A percentile compares a stretch with the other conserved stretches of the same genome.
Conservation (phyloP, 495 filamentous ascomycete species). For the Xylaria sp. region DNA sequence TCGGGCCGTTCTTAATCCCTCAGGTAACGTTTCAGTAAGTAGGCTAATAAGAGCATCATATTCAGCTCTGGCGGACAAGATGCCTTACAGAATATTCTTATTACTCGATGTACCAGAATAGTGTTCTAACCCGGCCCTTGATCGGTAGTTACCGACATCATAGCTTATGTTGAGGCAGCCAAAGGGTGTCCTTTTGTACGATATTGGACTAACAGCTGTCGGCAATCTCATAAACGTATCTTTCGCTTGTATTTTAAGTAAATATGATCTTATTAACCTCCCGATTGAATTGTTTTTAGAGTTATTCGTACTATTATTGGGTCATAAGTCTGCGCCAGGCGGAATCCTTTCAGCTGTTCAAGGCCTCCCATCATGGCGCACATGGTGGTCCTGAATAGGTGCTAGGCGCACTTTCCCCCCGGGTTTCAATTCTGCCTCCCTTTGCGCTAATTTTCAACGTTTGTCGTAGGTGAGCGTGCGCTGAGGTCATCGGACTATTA, state of each 20-base stretch:
- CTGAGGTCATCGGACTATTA: slow-evolving; percentile 16
- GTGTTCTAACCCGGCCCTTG: not conserved
- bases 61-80: not conserved
- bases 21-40: not conserved
- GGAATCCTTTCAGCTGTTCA: slow-evolving; percentile 12
- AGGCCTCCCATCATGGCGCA: not conserved
- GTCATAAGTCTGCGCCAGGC: not conserved
- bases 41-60: slow-evolving; percentile 17
- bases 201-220: not conserved
- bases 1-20: slow-evolving; percentile 7
- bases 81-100: not conserved
- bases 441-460: not conserved
- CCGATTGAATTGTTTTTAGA: slow-evolving; percentile 1
- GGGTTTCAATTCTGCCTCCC: not conserved
- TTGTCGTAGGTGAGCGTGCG: not conserved
- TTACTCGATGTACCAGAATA: not conserved
- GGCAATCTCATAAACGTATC: not conserved
- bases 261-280: not conserved
- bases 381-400: not conserved
- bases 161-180: slow-evolving; percentile 6
- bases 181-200: not conserved
- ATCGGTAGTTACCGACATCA: not conserved
- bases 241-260: slow-evolving; percentile 5
- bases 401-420: not conserved
- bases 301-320: slow-evolving; percentile 15